Evolutionary conservation across 148 eudicot species (phyloP).

Genomic region (Dysphania ambrosioides): DNA sequence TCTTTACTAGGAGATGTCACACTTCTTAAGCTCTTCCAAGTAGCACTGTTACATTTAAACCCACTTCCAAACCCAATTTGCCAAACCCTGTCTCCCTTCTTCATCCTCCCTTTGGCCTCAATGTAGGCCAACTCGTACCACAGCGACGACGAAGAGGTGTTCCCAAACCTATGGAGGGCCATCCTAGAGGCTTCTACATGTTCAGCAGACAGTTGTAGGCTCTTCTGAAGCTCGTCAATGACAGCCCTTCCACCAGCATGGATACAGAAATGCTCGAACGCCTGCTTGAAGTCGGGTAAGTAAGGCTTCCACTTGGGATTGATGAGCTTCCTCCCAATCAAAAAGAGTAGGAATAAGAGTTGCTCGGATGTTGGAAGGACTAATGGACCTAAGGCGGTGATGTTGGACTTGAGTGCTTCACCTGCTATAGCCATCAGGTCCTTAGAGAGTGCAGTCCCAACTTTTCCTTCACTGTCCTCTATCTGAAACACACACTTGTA

Average conservation of each 20-base stretch:
- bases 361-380: slow-evolving; percentile 50
- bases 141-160: slow-evolving; percentile 50
- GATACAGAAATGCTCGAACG: slow-evolving; percentile 58
- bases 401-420: slow-evolving; percentile 40
- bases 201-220: slow-evolving; percentile 31
- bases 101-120: slow-evolving; percentile 54
- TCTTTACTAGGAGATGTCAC: slow-evolving; percentile 13
- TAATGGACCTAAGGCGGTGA: slow-evolving; percentile 42
- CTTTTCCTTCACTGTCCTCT: slow-evolving; percentile 36
- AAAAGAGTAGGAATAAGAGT: slow-evolving; percentile 29
- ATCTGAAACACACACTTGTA: slow-evolving; percentile 36
- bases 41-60: slow-evolving; percentile 58
- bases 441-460: slow-evolving; percentile 36
- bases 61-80: slow-evolving; percentile 56
- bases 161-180: slow-evolving; percentile 52
- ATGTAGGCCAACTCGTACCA: slow-evolving; percentile 53
- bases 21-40: slow-evolving; percentile 39
- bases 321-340: slow-evolving; percentile 32
- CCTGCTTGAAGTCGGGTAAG: slow-evolving; percentile 48
- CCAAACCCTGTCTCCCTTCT: slow-evolving; percentile 51
- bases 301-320: slow-evolving; percentile 33
- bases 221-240: slow-evolving; percentile 54
- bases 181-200: slow-evolving; percentile 55
- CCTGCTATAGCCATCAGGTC: slow-evolving; percentile 48
- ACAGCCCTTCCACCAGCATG: slow-evolving; percentile 59